A percentile compares a stretch with the other conserved stretches of the same genome.
phyloP scores from a whole-genome alignment of 2,329 filamentous ascomycete species.

The Leptographium wingfieldii region DNA sequence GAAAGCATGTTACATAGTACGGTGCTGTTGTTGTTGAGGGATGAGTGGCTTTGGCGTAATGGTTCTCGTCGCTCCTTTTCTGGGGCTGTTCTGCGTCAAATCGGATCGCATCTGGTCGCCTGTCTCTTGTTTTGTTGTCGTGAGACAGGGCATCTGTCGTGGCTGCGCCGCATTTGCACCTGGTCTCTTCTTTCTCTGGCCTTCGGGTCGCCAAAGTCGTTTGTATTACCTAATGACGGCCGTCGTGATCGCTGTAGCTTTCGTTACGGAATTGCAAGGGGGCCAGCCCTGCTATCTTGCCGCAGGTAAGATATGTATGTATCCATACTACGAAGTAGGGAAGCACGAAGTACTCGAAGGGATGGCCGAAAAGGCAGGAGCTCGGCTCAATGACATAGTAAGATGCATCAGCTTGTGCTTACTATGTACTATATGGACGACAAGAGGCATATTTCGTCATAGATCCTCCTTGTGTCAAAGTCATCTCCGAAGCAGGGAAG shows the following conservation, averaged over 20 bases:
- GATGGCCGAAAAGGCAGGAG: background rate
- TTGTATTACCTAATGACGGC: background rate
- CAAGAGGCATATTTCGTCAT: background rate
- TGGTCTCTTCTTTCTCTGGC: no score
- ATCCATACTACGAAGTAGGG: no score
- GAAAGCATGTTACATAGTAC: background rate
- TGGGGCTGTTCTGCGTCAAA: background rate
- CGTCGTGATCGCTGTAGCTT: background rate
- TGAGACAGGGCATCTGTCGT: background rate
- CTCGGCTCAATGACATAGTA: background rate
- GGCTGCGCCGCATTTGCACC: background rate
- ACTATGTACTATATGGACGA: background rate
- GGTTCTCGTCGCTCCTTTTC: background rate
- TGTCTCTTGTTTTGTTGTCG: background rate
- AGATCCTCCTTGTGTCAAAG: background rate
- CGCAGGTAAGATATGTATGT: background rate
- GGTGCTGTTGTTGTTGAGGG: background rate
- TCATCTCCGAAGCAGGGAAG: background rate
- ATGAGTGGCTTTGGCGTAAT: background rate
- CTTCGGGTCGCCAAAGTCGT: background rate
- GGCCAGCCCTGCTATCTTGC: background rate
- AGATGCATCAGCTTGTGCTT: background rate
- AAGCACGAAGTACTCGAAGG: background rate
- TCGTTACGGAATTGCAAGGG: background rate
- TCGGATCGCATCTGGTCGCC: background rate